Base-by-base conservation (phyloP, 2,329 filamentous ascomycete species). In the Cyclaneusma minus region DNA sequence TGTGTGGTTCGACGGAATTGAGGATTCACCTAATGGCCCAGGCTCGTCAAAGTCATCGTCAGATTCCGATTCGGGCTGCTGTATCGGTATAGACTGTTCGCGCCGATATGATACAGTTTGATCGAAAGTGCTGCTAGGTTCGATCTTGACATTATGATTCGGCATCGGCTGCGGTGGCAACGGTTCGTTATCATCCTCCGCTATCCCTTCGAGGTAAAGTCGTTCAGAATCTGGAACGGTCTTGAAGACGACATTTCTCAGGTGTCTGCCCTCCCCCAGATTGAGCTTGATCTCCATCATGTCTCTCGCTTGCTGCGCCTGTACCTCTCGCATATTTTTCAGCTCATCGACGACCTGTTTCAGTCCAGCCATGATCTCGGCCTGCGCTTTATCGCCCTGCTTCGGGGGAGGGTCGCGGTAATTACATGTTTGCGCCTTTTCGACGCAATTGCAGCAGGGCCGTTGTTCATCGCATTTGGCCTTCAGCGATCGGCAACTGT, bases 351-450 rank as follows among this genome's bases (percentile, higher is more conserved):
- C 43, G 25, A 51, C 30, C 15, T 40, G 40, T 7, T 32, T 24
- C 21, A 46, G 27, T 18, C 57, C 55, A 1, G 74, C 67, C 29
- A 75, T 41, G 16, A 75, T 68, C 31, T 74, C 70, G 6, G 62
- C 54, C 10, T 66, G 58, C 3, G 64, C 59, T 46, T 72, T 75
- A 42, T 75, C 69, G 35, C 13, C 19, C 81, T 91, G 87, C 45
- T 91, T 89, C 10, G 83, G 83, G 13, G 83, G 79, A 5, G 89
- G 78, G 44, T 94, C 85, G 37, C 85, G 74, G 50, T 94, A 95
- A 50, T 81, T 75, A 56, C 82, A 98, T 28, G 73, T 64, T 16
- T 83, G 64, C 37, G 68, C 74, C 47, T 91, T 91, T 39, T 95
- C 85, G 41, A 77, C 78, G 49, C 89, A 98, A 42, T 76, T 82